Percentiles rank a stretch among this genome's conserved stretches.
Evolutionary conservation across 2,329 filamentous ascomycete genomes (phyloP).

Genomic region (Paecilomyces fulvus): DNA sequence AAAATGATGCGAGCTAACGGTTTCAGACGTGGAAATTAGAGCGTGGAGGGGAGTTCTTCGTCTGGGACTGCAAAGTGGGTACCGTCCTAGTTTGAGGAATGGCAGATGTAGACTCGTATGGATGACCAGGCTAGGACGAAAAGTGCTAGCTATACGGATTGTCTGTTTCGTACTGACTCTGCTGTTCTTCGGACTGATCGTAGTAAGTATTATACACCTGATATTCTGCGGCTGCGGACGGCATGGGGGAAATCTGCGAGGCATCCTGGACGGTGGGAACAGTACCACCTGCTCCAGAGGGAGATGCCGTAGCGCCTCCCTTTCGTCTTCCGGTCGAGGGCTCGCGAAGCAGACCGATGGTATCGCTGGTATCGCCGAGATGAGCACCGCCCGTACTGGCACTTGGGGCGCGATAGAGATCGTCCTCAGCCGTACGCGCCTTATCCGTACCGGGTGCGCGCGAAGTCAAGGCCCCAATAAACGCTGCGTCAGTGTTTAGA

Average conservation of each 20-base stretch:
- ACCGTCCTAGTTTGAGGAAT: not conserved
- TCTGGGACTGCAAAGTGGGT: not conserved
- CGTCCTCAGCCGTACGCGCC: slow-evolving; percentile 18
- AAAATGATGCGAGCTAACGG: not conserved
- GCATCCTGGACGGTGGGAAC: not conserved
- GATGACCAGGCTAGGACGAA: not conserved
- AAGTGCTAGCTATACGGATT: not conserved
- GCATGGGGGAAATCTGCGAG: not conserved
- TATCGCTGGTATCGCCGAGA: slow-evolving; percentile 14
- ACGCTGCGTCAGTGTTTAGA: slow-evolving; percentile 23
- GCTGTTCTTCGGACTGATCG: not conserved
- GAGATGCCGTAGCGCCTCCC: slow-evolving; percentile 6
- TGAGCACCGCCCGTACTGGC: slow-evolving; percentile 14
- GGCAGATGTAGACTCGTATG: slow-evolving; percentile 6
- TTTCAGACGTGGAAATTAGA: not conserved
- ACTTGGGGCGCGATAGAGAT: slow-evolving; percentile 19
- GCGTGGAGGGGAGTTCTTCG: not conserved
- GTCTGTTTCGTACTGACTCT: slow-evolving; percentile 1
- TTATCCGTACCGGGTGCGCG: slow-evolving; percentile 24
- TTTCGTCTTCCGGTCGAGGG: slow-evolving; percentile 33
- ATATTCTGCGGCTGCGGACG: slow-evolving; percentile 1
- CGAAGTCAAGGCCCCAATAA: slow-evolving; percentile 25
- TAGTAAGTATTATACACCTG: slow-evolving; percentile 9
- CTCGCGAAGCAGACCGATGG: slow-evolving; percentile 24
- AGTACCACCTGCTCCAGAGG: not conserved